Percentiles rank a stretch among this genome's conserved stretches.
phyloP scores from a whole-genome alignment of 1,139 yeast genomes.

The Saccharomyces hybrid region DNA sequence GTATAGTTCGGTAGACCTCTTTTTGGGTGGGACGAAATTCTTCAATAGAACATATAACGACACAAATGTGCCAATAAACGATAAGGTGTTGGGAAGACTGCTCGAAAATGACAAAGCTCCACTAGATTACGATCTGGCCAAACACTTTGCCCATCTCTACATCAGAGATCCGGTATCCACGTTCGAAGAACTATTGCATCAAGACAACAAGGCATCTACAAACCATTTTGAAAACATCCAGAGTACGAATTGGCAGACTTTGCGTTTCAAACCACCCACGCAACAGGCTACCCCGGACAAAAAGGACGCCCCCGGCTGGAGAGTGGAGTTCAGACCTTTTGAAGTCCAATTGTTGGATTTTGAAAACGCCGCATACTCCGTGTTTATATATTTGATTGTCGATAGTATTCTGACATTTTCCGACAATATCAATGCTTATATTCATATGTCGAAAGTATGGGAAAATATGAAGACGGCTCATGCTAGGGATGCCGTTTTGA shows the following conservation, averaged over 20 bases:
- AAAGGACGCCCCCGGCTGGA: conserved; percentile 72
- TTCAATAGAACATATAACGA: conserved; percentile 61
- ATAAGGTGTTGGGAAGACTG: conserved; percentile 43
- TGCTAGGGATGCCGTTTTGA: conserved; percentile 55
- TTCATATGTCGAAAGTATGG: conserved; percentile 80
- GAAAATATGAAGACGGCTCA: conserved; percentile 84
- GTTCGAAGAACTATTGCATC: conserved; percentile 69
- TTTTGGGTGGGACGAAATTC: conserved; percentile 53
- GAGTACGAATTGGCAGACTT: conserved; percentile 96
- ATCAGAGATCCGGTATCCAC: conserved; percentile 90
- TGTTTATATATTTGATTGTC: conserved; percentile 64
- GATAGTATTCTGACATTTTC: conserved; percentile 60
- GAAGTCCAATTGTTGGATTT: conserved; percentile 93
- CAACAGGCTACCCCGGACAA: conserved; percentile 39
- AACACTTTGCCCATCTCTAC: conserved; percentile 87
- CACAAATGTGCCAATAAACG: conserved; percentile 62
- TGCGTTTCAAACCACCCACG: conserved; percentile 83
- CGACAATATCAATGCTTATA: conserved; percentile 57
- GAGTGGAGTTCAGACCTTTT: conserved; percentile 95
- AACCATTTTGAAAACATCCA: conserved; percentile 97
- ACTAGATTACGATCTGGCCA: conserved; percentile 65
- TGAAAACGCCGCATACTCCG: conserved; percentile 90
- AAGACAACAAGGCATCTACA: conserved; percentile 61
- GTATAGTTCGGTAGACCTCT: conserved; percentile 80
- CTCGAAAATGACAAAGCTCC: conserved; percentile 36